Evolutionary conservation across 768 basidiomycete species (phyloP).

Genomic region (Russula sp.): DNA sequence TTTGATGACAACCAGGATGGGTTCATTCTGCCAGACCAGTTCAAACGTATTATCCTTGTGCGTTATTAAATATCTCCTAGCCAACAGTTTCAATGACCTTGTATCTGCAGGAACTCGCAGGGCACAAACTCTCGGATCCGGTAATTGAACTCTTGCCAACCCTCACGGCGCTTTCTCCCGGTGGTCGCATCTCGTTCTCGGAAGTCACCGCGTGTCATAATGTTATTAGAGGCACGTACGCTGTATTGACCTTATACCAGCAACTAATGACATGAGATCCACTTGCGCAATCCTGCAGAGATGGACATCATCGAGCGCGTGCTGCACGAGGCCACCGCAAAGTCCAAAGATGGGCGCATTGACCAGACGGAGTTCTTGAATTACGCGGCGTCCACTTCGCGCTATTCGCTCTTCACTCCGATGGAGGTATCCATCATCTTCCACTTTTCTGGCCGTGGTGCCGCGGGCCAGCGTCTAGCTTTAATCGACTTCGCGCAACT

Average conservation of each 20-base stretch:
- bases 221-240: slow-evolving; percentile 71
- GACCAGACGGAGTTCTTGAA: slow-evolving; percentile 94
- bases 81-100: slow-evolving; percentile 2
- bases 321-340: slow-evolving; percentile 83
- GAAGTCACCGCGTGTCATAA: slow-evolving; percentile 98
- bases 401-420: slow-evolving; percentile 93
- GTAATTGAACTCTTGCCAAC: slow-evolving; percentile 92
- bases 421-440: slow-evolving; percentile 99
- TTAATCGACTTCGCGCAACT: slow-evolving; percentile 89
- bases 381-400: slow-evolving; percentile 75
- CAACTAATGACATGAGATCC: slow-evolving; percentile 3
- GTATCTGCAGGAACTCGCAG: slow-evolving; percentile 74
- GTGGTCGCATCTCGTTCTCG: slow-evolving; percentile 89
- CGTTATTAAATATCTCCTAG: slow-evolving; percentile 27
- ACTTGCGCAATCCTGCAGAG: slow-evolving; percentile 39
- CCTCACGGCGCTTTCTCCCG: slow-evolving; percentile 81
- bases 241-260: slow-evolving; percentile 1
- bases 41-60: slow-evolving; percentile 92
- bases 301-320: slow-evolving; percentile 98
- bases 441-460: slow-evolving; percentile 90
- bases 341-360: slow-evolving; percentile 93
- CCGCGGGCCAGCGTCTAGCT: slow-evolving; percentile 61
- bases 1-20: slow-evolving; percentile 89
- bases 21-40: slow-evolving; percentile 89
- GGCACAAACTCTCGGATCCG: slow-evolving; percentile 93